A percentile compares a stretch with the other conserved stretches of the same genome.
Conservation (phyloP, 2,329 filamentous ascomycete species). For the Knufia fluminis region DNA sequence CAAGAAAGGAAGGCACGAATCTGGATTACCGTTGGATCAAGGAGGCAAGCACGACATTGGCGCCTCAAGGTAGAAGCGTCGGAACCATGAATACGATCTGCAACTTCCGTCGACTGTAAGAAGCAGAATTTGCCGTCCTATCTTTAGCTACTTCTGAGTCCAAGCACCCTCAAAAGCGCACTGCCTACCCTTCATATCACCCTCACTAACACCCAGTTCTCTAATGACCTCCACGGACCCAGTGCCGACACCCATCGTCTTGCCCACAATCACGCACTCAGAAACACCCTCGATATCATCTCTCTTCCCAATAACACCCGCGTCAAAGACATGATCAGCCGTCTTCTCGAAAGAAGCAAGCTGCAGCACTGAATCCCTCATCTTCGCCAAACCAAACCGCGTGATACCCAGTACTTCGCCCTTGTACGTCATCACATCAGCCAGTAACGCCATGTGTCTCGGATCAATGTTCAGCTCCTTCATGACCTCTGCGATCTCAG, state of each 20-base stretch:
- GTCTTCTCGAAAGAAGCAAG: constrained; percentile 97
- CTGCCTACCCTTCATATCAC: constrained; percentile 49
- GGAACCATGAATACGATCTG: too few species aligned
- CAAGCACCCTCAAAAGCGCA: constrained; percentile 58
- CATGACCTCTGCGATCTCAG: constrained; percentile 86
- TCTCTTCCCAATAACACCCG: constrained; percentile 81
- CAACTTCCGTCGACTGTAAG: too few species aligned
- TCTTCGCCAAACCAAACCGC: constrained; percentile 90
- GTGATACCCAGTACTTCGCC: constrained; percentile 95
- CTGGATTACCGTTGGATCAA: too few species aligned
- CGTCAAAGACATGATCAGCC: constrained; percentile 92
- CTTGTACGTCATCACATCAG: constrained; percentile 99
- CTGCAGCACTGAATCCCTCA: constrained; percentile 88
- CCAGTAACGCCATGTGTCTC: constrained; percentile 92
- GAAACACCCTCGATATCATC: constrained; percentile 88
- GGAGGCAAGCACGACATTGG: too few species aligned
- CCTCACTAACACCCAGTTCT: constrained; percentile 57
- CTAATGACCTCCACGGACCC: constrained; percentile 86
- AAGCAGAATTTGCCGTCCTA: too few species aligned
- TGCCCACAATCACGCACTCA: constrained; percentile 97
- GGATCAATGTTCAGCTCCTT: constrained; percentile 90
- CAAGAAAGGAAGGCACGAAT: too few species aligned
- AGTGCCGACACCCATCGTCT: constrained; percentile 84
- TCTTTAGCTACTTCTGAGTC: too few species aligned
- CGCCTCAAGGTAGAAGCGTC: too few species aligned